Evolutionary conservation across 23 red algal species (phyloP), one percentile per base, ranked within the genome.

Genomic region (Pyropia haitanensis): DNA sequence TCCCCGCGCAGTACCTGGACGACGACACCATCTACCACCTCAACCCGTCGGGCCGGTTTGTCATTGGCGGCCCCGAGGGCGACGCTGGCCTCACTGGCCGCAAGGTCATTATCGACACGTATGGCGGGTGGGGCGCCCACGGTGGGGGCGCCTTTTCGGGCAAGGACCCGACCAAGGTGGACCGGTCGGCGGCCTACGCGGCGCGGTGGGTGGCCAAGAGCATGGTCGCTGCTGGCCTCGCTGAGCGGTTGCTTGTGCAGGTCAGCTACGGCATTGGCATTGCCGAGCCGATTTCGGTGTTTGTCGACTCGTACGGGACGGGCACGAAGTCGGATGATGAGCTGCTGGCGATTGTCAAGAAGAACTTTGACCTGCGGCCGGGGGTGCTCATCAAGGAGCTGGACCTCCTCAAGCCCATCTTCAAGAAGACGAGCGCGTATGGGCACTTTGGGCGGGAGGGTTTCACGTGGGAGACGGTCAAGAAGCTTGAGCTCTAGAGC

Each of bases 51-150:
- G 94, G 94, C 12, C 74, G 87, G 46, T 98, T 98, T 52, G 82
- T 88, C 68, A 89, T 98, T 69, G 94, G 94, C 44, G 94, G 94
- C 18, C 86, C 94, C 2, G 94, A 89, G 33, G 94, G 94, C 49
- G 94, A 98, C 30, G 94, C 94, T 8, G 94, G 94, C 18, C 88
- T 98, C 60, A 98, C 94, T 30, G 94, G 94, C 14, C 85, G 94
- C 39, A 98, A 98, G 70, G 91, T 98, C 56, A 98, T 90, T 72
- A 98, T 98, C 67, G 94, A 98, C 27, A 98, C 94, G 17, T 98
- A 98, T 33, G 94, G 94, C 21, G 94, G 94, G 19, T 98, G 94
- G 94, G 94, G 94, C n/a, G 94, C 84, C 29, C 94, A 98, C 57
- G 94, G 94, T 39, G 94, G 94, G 54, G 94, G 94, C 56, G 94